A percentile compares a stretch with the other conserved stretches of the same genome.
phyloP scores from a whole-genome alignment of 441 rosid genomes.

The Biscutella auriculata region DNA sequence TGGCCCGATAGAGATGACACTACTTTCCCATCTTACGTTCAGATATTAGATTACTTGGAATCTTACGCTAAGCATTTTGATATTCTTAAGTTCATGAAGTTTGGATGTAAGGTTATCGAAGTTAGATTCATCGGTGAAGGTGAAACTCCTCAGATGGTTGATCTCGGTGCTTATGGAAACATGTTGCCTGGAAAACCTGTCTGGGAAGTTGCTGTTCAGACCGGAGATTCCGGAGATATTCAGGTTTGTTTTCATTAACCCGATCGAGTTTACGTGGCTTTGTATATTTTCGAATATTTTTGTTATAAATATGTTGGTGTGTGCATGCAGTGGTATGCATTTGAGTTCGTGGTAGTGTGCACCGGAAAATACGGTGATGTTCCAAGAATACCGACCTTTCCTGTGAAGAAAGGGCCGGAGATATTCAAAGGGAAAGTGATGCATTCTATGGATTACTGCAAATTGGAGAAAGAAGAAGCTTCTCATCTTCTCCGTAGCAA shows the following conservation, averaged over 20 bases:
- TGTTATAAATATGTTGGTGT: background rate
- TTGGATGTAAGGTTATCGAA: constrained; percentile 60
- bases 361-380: constrained; percentile 74
- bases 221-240: constrained; percentile 30
- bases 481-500: constrained; percentile 43
- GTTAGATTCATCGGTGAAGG: constrained; percentile 37
- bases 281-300: background rate
- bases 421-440: constrained; percentile 51
- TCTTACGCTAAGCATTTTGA: constrained; percentile 61
- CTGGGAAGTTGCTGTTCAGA: constrained; percentile 72
- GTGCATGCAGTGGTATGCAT: constrained; percentile 51
- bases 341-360: constrained; percentile 66
- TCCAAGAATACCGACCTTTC: constrained; percentile 47
- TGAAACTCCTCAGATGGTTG: constrained; percentile 6
- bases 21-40: constrained; percentile 51
- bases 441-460: constrained; percentile 73
- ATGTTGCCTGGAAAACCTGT: constrained; percentile 54
- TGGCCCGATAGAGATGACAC: constrained; percentile 69
- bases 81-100: constrained; percentile 43
- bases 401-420: constrained; percentile 50
- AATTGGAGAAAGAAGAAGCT: constrained; percentile 51
- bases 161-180: constrained; percentile 22
- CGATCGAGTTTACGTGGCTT: too few relatives aligned
- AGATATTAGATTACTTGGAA: constrained; percentile 60
- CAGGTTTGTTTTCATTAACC: constrained; percentile 37